Evolutionary conservation across 78 protist genomes (phyloP), one percentile per base, ranked within the genome.

Genomic region (Dictyostelium brefeldianum): DNA sequence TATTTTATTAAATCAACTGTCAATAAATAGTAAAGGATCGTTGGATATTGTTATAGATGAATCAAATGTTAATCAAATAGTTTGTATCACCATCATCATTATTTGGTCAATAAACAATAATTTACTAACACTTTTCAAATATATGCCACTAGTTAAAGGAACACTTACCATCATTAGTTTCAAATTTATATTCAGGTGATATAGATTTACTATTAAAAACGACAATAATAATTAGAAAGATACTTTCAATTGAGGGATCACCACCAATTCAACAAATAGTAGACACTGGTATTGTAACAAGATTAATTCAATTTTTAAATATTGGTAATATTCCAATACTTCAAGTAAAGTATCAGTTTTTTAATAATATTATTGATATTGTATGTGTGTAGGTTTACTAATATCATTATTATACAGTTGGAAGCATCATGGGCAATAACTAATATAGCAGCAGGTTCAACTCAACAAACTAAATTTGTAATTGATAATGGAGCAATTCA

Each of bases 351-450:
- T 36, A 36, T 36, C 43, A 36, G 2, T 36, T 36, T n/a, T n/a
- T n/a, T n/a, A n/a, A n/a, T n/a, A n/a, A n/a, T n/a, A n/a, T n/a
- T n/a, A n/a, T n/a, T n/a, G n/a, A n/a, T n/a, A n/a, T n/a, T n/a
- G n/a, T n/a, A n/a, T n/a, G n/a, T n/a, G n/a, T n/a, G n/a, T n/a
- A n/a, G n/a, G n/a, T n/a, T n/a, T n/a, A n/a, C 43, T 36, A 36
- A 36, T 2, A 36, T 36, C n/a, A n/a, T 36, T 36, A 36, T 3
- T 36, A 36, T 3, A 36, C 43, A 36, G 43, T 36, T 36, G 18
- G 79, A 73, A 73, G 51, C 79, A 73, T 12, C 48, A 3, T 73
- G 79, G 79, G 79, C 79, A 17, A 14, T 73, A 46, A 73, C 79
- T 3, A 73, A 73, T 73, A 50, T 73, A 43, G 79, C 79, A 46